phyloP scores from a whole-genome alignment of 768 basidiomycete species.

The Dentipellis fragilis region DNA sequence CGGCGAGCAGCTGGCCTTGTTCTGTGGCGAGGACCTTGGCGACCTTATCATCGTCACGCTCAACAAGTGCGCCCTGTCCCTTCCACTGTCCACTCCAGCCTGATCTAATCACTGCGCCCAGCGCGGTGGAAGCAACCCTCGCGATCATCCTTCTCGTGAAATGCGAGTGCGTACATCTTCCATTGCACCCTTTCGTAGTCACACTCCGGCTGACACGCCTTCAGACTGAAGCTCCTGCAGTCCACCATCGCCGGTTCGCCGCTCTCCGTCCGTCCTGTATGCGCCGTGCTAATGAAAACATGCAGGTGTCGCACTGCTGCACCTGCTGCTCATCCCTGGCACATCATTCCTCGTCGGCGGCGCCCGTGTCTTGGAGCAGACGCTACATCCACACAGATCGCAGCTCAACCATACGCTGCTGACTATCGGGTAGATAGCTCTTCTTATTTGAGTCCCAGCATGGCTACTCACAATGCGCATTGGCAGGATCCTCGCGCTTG shows the following conservation, averaged over 20 bases:
- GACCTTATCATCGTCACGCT: constrained; percentile 57
- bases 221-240: constrained; percentile 53
- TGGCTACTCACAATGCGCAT: neutral
- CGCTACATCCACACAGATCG: constrained; percentile 53
- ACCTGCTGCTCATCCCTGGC: constrained; percentile 63
- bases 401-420: constrained; percentile 63
- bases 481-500: constrained; percentile 47
- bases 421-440: constrained; percentile 46
- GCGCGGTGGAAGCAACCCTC: constrained; percentile 62
- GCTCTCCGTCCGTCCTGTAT: neutral
- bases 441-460: neutral
- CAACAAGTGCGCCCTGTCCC: constrained; percentile 40
- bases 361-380: constrained; percentile 54
- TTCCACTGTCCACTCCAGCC: neutral
- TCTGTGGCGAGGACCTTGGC: constrained; percentile 47
- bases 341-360: constrained; percentile 64
- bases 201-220: too few species aligned
- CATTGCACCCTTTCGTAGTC: neutral
- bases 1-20: constrained; percentile 44
- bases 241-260: constrained; percentile 54
- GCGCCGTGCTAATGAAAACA: neutral
- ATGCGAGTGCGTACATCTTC: constrained; percentile 48
- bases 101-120: constrained; percentile 16
- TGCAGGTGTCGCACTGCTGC: constrained; percentile 61
- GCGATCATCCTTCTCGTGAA: constrained; percentile 59